Base-by-base conservation (phyloP, 2,329 filamentous ascomycete species). In the Diaporthe helianthi region DNA sequence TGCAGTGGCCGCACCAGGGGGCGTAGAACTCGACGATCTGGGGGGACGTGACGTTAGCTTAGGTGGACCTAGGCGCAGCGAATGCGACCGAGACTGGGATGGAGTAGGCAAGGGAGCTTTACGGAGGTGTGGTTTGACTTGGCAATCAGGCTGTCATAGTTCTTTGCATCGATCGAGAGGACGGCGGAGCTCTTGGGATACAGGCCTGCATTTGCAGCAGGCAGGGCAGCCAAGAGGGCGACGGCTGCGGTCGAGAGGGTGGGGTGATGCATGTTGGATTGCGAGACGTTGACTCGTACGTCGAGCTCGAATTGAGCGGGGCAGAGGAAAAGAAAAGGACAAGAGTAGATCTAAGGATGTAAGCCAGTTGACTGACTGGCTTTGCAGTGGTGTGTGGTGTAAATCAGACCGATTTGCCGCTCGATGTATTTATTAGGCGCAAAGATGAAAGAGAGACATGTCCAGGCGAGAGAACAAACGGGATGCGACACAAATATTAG, bases 1-100 rank as follows among this genome's bases (percentile, higher is more conserved):
- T 88, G 84, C 96, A 99, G 82, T 98, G 96, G 51, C 95, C 96
- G 77, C 96, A 98, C 95, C 95, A 98, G 29, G 95, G 95, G 10
- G 95, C 95, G 77, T 97, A 98, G 86, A 98, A 98, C 82, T 94
- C 93, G 78, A 89, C 82, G 54, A 89, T 86, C 86, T 90, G 73
- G 8, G 54, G 51, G 24, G 36, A 64, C 24, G 9, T 19, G 46
- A 60, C 69, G 65, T 66, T 53, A 49, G 46, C 63, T 24, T 17
- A 54, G 36, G 4, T 24, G 4, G 10, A 19, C 5, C 51, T 22
- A 8, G 24, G 52, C n/a, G 47, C 7, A 24, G 10, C 36, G 19
- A 24, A n/a, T 6, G 15, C 4, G 12, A 31, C 15, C 17, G 36
- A 38, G 19, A 7, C 51, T 54, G 10, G 26, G n/a, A 55, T 44